These are phyloP conservation scores for Trypanosoma vivax DNA, from an alignment of 208 protist species.

Conservation along the genomic window DNA sequence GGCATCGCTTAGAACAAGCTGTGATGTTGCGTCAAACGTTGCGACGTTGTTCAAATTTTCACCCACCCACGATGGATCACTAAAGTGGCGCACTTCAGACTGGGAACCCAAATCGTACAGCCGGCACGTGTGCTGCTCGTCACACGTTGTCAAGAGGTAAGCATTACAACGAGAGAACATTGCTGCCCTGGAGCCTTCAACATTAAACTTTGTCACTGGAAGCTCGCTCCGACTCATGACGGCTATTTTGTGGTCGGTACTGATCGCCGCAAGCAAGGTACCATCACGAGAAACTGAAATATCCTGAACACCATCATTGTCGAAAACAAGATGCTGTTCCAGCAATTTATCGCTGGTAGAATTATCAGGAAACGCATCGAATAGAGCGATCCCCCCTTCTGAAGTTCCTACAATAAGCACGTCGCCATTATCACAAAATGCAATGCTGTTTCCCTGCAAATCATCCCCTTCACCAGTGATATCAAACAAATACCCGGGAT, in stretches of 20 bases:
- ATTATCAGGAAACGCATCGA: slow-evolving; percentile 80
- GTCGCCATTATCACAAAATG: slow-evolving; percentile 76
- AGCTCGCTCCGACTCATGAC: slow-evolving; percentile 62
- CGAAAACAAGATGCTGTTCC: slow-evolving; percentile 79
- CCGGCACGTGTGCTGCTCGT: slow-evolving; percentile 50
- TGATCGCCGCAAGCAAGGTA: slow-evolving; percentile 44
- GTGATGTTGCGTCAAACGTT: slow-evolving; percentile 63
- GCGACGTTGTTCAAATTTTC: slow-evolving; percentile 74
- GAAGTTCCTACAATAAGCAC: slow-evolving; percentile 74
- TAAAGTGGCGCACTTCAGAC: slow-evolving; percentile 49
- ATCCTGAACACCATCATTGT: slow-evolving; percentile 56
- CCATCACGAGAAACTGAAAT: slow-evolving; percentile 56
- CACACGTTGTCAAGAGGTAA: slow-evolving; percentile 47
- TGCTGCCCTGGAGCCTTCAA: slow-evolving; percentile 43
- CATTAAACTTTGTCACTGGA: slow-evolving; percentile 44
- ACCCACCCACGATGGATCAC: slow-evolving; percentile 56
- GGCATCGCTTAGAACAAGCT: slow-evolving; percentile 78
- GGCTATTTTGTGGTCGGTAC: slow-evolving; percentile 23
- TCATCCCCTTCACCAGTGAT: slow-evolving; percentile 58
- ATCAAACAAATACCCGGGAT: slow-evolving; percentile 77
- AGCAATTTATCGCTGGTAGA: slow-evolving; percentile 57
- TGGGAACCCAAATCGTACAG: slow-evolving; percentile 64
- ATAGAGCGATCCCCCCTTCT: slow-evolving; percentile 68
- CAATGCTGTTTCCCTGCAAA: slow-evolving; percentile 64
- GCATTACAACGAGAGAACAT: slow-evolving; percentile 65